A percentile compares a stretch with the other conserved stretches of the same genome.
Conservation (phyloP, 768 basidiomycete genomes). For the Pluteus cervinus region DNA sequence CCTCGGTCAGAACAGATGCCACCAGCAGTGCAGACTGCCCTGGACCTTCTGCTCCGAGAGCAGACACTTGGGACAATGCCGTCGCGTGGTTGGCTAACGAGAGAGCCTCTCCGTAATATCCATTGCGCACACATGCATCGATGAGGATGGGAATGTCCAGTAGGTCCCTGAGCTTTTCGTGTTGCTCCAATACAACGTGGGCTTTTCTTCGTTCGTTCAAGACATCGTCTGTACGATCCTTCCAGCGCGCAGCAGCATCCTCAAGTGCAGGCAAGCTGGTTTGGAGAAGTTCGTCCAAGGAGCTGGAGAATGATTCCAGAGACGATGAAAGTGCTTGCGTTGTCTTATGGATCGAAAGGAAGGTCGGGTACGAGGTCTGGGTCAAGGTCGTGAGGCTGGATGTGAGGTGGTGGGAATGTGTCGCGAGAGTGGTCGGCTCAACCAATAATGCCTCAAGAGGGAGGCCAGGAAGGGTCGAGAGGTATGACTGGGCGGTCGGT, state of each 20-base stretch:
- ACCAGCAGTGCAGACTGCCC: slow-evolving; percentile 40
- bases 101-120: slow-evolving; percentile 88
- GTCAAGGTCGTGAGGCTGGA: slow-evolving; percentile 87
- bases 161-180: slow-evolving; percentile 88
- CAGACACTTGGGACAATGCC: slow-evolving; percentile 38
- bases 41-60: slow-evolving; percentile 31
- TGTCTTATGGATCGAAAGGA: slow-evolving; percentile 80
- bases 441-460: slow-evolving; percentile 62
- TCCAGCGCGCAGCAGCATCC: slow-evolving; percentile 63
- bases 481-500: slow-evolving; percentile 42
- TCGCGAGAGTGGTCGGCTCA: slow-evolving; percentile 72
- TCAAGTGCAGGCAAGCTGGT: slow-evolving; percentile 74
- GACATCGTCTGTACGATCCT: slow-evolving; percentile 66
- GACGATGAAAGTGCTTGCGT: slow-evolving; percentile 70
- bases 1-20: slow-evolving; percentile 59
- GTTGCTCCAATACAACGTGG: slow-evolving; percentile 84
- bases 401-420: slow-evolving; percentile 82
- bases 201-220: slow-evolving; percentile 72
- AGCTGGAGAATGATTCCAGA: slow-evolving; percentile 66
- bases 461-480: slow-evolving; percentile 59
- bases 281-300: slow-evolving; percentile 63
- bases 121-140: slow-evolving; percentile 90
- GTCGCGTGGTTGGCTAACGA: slow-evolving; percentile 73
- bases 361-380: slow-evolving; percentile 86
- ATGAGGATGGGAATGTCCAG: slow-evolving; percentile 88